A percentile compares a stretch with the other conserved stretches of the same genome.
Conservation (phyloP, 148 eudicot genomes). For the Spergularia marina region DNA sequence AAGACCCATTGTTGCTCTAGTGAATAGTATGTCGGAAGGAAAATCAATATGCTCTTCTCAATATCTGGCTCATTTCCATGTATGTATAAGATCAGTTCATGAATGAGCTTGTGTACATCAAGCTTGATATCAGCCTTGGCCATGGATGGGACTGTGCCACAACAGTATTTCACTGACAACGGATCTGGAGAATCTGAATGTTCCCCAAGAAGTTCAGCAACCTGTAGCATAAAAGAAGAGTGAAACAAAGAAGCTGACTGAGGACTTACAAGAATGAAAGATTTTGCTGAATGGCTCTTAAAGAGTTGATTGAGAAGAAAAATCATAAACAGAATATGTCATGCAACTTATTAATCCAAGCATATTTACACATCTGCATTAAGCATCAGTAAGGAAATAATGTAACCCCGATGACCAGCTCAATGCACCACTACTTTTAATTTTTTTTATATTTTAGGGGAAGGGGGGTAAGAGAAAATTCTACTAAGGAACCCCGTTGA, state of each 20-base stretch:
- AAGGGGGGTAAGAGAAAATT: too few species aligned
- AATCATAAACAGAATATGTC: too few species aligned
- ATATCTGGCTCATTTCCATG: conserved; percentile 83
- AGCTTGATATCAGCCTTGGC: conserved; percentile 58
- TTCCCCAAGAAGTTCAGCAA: conserved; percentile 61
- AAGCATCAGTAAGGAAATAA: too few species aligned
- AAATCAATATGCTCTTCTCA: conserved; percentile 82
- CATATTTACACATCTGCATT: too few species aligned
- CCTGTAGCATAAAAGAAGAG: conserved; percentile 35
- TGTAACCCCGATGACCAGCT: too few species aligned
- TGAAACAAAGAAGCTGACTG: conserved; percentile 7
- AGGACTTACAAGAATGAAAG: not conserved
- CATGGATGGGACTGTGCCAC: conserved; percentile 52
- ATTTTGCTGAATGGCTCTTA: not conserved
- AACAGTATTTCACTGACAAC: conserved; percentile 58
- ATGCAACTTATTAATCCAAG: too few species aligned
- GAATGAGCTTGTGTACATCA: conserved; percentile 69
- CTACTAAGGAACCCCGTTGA: too few species aligned
- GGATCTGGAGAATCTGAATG: conserved; percentile 34
- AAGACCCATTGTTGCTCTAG: conserved; percentile 84
- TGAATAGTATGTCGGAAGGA: conserved; percentile 83
- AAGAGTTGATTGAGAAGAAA: not conserved
- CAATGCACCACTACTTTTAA: too few species aligned
- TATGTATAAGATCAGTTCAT: conserved; percentile 63
- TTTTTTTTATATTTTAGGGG: too few species aligned